phyloP scores from a whole-genome alignment of 371 early-diverging fungal genomes.

The Syncephalastrum racemosum region DNA sequence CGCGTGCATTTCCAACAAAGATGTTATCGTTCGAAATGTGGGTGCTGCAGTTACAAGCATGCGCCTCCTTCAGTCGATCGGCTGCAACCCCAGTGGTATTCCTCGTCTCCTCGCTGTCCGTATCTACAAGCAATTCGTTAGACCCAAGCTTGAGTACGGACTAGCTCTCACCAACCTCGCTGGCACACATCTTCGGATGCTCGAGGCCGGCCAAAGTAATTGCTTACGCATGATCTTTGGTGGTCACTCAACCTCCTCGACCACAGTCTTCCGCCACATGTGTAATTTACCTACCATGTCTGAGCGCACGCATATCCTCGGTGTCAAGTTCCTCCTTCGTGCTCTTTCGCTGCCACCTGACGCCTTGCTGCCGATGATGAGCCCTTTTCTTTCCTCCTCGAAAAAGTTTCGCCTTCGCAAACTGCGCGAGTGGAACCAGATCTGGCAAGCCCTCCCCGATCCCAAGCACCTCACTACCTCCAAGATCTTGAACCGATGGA shows the following conservation, averaged over 20 bases:
- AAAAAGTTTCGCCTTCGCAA: not conserved
- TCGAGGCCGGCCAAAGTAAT: slow-evolving; percentile 8
- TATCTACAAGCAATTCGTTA: not conserved
- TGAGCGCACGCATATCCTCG: slow-evolving; percentile 2
- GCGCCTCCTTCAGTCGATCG: not conserved
- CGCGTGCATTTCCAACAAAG: not conserved
- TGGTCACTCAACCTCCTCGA: slow-evolving; percentile 13
- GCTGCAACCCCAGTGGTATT: not conserved
- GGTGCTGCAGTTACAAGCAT: no score
- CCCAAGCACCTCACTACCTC: not conserved
- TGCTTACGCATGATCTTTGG: slow-evolving; percentile 19
- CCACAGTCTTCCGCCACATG: slow-evolving; percentile 20
- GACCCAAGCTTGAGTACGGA: slow-evolving; percentile 7
- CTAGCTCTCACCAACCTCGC: not conserved
- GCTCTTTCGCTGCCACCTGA: slow-evolving; percentile 10
- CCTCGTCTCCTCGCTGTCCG: slow-evolving; percentile 1
- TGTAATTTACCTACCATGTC: slow-evolving; percentile 14
- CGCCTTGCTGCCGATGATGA: not conserved
- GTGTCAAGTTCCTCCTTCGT: slow-evolving; percentile 7
- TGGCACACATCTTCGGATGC: not conserved
- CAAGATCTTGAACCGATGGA: not conserved
- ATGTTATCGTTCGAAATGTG: not conserved
- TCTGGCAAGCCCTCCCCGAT: not conserved
- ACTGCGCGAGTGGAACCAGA: not conserved
- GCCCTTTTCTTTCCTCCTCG: no score